Conservation (phyloP, 225 moss, liverwort and hornwort species). For the Bryoerythrophyllum caledonicum region DNA sequence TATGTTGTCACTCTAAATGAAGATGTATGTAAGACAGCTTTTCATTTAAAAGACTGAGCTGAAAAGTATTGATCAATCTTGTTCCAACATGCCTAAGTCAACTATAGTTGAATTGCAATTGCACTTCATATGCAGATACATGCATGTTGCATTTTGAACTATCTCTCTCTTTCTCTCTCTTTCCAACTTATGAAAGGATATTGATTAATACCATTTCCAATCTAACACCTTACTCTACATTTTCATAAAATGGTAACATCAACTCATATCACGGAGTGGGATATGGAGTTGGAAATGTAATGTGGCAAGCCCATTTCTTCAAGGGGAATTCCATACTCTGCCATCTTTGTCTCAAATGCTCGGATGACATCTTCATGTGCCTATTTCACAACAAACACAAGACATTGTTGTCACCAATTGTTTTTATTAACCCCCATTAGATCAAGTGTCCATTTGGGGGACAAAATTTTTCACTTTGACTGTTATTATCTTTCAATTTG, state of each 20-base stretch:
- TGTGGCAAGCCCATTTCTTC: slow-evolving; percentile 92
- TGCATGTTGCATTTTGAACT: not conserved
- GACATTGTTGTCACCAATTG: not conserved
- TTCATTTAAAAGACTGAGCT: no score
- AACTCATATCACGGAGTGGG: slow-evolving; percentile 34
- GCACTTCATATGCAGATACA: not conserved
- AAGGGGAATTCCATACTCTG: slow-evolving; percentile 77
- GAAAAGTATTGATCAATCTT: not conserved
- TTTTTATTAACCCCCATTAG: no score
- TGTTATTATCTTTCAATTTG: no score
- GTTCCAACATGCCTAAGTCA: not conserved
- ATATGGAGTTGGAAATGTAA: slow-evolving; percentile 73
- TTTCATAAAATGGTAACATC: no score
- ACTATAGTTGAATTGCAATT: not conserved
- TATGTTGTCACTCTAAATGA: no score
- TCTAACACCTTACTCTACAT: no score
- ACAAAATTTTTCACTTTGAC: no score
- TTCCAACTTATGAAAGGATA: not conserved
- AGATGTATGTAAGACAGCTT: not conserved
- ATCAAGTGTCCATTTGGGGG: no score
- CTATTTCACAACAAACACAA: slow-evolving; percentile 23
- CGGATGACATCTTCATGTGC: slow-evolving; percentile 74
- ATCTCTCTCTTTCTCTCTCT: not conserved
- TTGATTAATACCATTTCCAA: not conserved
- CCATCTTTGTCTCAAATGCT: slow-evolving; percentile 84